phyloP scores from a whole-genome alignment of 805 yeast genomes.

The Saccharomyces cerevisiae region DNA sequence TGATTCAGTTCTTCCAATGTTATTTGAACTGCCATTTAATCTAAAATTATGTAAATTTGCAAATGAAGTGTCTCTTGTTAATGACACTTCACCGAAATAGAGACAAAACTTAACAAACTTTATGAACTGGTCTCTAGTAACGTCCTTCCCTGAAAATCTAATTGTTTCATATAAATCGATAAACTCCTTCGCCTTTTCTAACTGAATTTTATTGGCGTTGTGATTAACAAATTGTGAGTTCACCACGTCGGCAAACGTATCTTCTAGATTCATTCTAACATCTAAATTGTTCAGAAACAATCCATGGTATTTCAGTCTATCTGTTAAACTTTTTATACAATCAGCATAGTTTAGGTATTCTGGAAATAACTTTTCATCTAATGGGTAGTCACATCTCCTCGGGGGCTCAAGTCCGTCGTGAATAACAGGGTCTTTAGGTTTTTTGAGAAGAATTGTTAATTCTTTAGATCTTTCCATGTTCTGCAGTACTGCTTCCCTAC shows the following conservation, averaged over 20 bases:
- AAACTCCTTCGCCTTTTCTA: slow-evolving; percentile 28
- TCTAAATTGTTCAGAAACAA: slow-evolving; percentile 31
- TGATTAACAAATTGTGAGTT: slow-evolving; percentile 14
- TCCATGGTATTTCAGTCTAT: slow-evolving; percentile 46
- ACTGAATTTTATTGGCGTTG: slow-evolving; percentile 5
- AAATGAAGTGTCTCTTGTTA: slow-evolving; percentile 11
- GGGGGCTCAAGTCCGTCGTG: slow-evolving; percentile 50
- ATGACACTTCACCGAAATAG: slow-evolving; percentile 25
- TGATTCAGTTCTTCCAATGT: slow-evolving; percentile 4
- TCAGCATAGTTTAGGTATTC: slow-evolving; percentile 41
- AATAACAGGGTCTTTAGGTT: slow-evolving; percentile 36
- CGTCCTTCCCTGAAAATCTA: slow-evolving; percentile 55
- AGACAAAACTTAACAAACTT: slow-evolving; percentile 45
- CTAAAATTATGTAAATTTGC: slow-evolving; percentile 3
- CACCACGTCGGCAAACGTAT: slow-evolving; percentile 22
- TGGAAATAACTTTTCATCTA: slow-evolving; percentile 29
- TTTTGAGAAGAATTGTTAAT: slow-evolving; percentile 32
- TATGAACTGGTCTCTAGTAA: slow-evolving; percentile 51
- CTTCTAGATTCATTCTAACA: slow-evolving; percentile 18
- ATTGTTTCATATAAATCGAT: slow-evolving; percentile 55
- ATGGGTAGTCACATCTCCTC: slow-evolving; percentile 27
- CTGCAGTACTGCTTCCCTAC: slow-evolving; percentile 33
- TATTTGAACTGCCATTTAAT: slow-evolving; percentile 8
- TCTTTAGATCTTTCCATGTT: slow-evolving; percentile 38
- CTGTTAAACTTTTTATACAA: slow-evolving; percentile 51